Evolutionary conservation across 2,329 filamentous ascomycete species (phyloP), one percentile per base, ranked within the genome.

Genomic region (Fusarium sp.): DNA sequence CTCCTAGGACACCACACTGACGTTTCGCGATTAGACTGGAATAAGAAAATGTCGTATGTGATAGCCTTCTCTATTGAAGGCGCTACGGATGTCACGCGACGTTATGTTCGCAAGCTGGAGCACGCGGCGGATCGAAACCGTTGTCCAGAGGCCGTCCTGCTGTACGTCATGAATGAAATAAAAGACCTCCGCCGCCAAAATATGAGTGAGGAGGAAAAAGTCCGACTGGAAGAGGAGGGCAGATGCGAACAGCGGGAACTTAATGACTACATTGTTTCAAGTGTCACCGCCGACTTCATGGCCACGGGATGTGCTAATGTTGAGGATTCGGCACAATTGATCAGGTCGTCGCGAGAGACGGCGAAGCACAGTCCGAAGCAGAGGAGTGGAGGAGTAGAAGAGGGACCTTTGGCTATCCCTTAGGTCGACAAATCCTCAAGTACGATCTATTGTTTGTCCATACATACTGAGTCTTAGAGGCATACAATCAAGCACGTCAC

Each of bases 21-120:
- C 28, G 5, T 1, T 12, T 31, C 15, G 14, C 3, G 17, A 2
- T 9, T 9, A 49, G 47, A 1, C 20, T 33, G 47, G 47, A 8
- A 2, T 0, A 49, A n/a, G 0, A 31, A 17, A 13, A 31, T 49
- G 28, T 0, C 47, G 1, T 49, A 49, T 33, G 10, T 5, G 6
- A 49, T 49, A 49, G 47, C 47, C 10, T 49, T 49, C 47, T 49
- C 47, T 31, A 13, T 14, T 12, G 47, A 49, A n/a, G 47, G 47
- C 7, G 47, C 28, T 9, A 49, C 47, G 3, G 47, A 49, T 33
- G 47, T 49, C 11, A 49, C 47, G 15, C 47, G 47, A n/a, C 47
- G 47, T 4, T 49, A 49, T 49, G 22, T 49, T 5, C 47, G 47
- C 28, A 49, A 49, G 15, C 22, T n/a, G 15, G 47, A 49, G 14